These are phyloP conservation scores for Dentiscutata heterogama DNA, from an alignment of 371 early-diverging fungal genomes.

Conservation along the genomic window DNA sequence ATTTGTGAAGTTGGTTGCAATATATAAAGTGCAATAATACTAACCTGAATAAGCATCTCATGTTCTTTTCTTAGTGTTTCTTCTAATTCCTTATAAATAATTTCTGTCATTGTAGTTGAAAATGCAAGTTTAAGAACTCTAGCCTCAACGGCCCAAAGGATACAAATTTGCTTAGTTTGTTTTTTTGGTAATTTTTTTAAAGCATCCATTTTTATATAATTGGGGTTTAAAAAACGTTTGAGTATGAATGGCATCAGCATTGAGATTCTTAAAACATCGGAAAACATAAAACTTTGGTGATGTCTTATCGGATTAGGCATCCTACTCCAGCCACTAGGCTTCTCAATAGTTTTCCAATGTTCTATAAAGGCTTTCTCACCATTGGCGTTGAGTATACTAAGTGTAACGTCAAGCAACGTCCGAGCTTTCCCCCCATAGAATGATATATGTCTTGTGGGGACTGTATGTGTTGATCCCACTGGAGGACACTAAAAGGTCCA, in stretches of 20 bases:
- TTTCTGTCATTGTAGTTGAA: neutral
- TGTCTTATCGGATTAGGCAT: neutral
- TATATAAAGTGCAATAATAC: too few relatives aligned
- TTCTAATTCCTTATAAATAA: neutral
- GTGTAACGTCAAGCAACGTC: neutral
- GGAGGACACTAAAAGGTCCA: neutral
- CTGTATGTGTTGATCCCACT: neutral
- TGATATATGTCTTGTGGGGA: constrained; percentile 14
- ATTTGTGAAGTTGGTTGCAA: too few relatives aligned
- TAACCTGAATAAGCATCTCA: neutral
- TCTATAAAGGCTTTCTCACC: neutral
- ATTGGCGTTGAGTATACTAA: neutral
- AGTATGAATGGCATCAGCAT: constrained; percentile 18
- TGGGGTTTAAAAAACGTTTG: neutral
- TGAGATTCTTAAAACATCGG: neutral
- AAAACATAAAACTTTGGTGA: neutral
- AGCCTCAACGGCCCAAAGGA: neutral
- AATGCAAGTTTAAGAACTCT: neutral
- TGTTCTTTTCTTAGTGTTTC: neutral
- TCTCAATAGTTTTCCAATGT: neutral
- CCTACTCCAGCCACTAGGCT: neutral
- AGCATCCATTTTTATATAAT: too few relatives aligned
- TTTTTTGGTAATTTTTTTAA: too few relatives aligned
- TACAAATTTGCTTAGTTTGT: too few relatives aligned
- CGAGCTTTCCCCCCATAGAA: neutral